Evolutionary conservation across 306 rosid species (phyloP).

Genomic region (Prunus mongolica): DNA sequence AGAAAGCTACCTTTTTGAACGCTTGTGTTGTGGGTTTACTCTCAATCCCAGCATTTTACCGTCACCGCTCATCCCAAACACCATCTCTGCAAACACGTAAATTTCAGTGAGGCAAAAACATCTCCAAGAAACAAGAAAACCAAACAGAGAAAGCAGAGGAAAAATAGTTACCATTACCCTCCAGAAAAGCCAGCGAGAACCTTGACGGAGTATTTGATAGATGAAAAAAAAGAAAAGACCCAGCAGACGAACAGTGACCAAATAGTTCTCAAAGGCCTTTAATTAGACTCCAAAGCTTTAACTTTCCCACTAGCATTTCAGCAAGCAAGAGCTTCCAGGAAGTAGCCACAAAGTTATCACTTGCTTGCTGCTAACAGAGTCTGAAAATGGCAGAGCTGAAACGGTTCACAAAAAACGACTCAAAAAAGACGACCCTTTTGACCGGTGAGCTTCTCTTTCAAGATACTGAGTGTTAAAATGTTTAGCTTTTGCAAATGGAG

Average conservation of each 20-base stretch:
- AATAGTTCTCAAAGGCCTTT: slow-evolving; percentile 25
- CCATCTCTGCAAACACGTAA: slow-evolving; percentile 34
- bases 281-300: slow-evolving; percentile 31
- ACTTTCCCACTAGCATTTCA: slow-evolving; percentile 28
- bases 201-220: slow-evolving; percentile 26
- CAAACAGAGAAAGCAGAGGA: slow-evolving; percentile 20
- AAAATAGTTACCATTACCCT: slow-evolving; percentile 33
- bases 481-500: slow-evolving; percentile 44
- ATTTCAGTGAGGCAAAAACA: slow-evolving; percentile 19
- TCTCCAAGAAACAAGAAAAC: slow-evolving; percentile 9
- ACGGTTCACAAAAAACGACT: slow-evolving; percentile 22
- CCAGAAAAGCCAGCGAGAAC: slow-evolving; percentile 27
- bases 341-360: slow-evolving; percentile 43
- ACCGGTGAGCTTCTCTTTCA: slow-evolving; percentile 45
- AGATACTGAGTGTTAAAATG: slow-evolving; percentile 21
- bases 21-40: slow-evolving; percentile 59
- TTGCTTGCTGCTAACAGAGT: slow-evolving; percentile 33
- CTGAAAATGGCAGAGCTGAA: slow-evolving; percentile 32
- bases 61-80: slow-evolving; percentile 42
- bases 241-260: slow-evolving; percentile 27
- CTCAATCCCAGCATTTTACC: slow-evolving; percentile 50
- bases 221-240: slow-evolving; percentile 10
- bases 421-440: slow-evolving; percentile 41
- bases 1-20: slow-evolving; percentile 68
- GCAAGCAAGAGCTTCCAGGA: slow-evolving; percentile 32